phyloP scores from a whole-genome alignment of 176 grass and related monocot species.

The Oryza brachyantha region DNA sequence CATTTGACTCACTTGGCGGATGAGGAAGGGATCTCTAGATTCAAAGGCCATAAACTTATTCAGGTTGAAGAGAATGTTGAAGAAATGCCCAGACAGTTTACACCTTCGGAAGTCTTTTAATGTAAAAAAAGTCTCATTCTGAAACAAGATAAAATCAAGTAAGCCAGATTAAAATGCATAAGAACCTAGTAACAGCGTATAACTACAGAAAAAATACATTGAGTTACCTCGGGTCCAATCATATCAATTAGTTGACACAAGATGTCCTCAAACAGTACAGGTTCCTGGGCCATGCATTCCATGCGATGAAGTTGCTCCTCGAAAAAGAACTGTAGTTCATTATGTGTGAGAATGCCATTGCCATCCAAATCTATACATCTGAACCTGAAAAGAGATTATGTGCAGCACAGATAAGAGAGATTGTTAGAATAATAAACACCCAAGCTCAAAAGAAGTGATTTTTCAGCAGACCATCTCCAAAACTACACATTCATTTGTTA shows the following conservation, averaged over 20 bases:
- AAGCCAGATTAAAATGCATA: conserved; percentile 28
- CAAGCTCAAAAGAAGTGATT: conserved; percentile 5
- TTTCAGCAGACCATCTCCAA: background rate
- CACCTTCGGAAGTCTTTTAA: conserved; percentile 70
- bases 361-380: conserved; percentile 94
- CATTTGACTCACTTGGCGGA: conserved; percentile 73
- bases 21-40: conserved; percentile 94
- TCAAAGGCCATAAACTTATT: conserved; percentile 97
- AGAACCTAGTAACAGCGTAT: background rate
- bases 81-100: conserved; percentile 85
- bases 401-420: conserved; percentile 17
- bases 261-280: conserved; percentile 91
- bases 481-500: conserved; percentile 13
- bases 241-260: conserved; percentile 94
- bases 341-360: conserved; percentile 79
- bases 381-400: conserved; percentile 62
- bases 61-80: conserved; percentile 96
- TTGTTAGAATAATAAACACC: background rate
- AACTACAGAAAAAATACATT: conserved; percentile 30
- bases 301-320: conserved; percentile 98
- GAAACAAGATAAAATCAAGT: conserved; percentile 30
- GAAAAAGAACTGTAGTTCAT: conserved; percentile 89
- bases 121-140: conserved; percentile 70
- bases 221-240: conserved; percentile 79
- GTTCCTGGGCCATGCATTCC: conserved; percentile 98